phyloP scores from a whole-genome alignment of 2,329 filamentous ascomycete species.

The Aspergillus candidus region DNA sequence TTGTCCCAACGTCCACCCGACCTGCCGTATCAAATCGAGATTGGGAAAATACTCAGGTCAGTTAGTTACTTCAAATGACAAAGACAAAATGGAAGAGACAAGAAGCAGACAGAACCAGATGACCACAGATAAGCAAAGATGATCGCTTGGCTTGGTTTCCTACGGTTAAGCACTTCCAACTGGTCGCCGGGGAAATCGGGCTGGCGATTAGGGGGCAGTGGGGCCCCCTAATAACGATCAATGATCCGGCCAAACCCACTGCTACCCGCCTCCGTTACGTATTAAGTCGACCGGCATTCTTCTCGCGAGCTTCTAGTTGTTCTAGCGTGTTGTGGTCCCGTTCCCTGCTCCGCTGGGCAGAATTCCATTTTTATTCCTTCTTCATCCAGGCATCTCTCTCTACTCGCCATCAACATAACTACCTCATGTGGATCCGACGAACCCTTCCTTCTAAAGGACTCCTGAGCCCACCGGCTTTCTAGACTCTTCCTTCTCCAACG shows the following conservation, averaged over 20 bases:
- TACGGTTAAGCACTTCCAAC: neutral
- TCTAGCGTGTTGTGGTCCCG: constrained; percentile 15
- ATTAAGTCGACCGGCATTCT: constrained; percentile 15
- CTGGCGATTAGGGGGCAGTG: constrained; percentile 15
- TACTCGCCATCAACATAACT: too few species aligned
- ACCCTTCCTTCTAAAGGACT: too few species aligned
- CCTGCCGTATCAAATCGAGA: neutral
- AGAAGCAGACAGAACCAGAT: too few species aligned
- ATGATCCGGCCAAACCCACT: constrained; percentile 15
- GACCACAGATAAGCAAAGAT: too few species aligned
- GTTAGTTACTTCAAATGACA: too few species aligned
- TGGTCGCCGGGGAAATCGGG: constrained; percentile 13
- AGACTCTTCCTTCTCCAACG: too few species aligned
- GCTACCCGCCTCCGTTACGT: constrained; percentile 17
- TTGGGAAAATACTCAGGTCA: too few species aligned
- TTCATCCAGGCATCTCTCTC: constrained; percentile 5
- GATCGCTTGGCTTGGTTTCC: neutral
- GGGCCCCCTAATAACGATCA: constrained; percentile 11
- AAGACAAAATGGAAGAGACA: too few species aligned
- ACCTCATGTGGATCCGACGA: too few species aligned
- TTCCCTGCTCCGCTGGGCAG: constrained; percentile 9
- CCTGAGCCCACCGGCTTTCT: too few species aligned
- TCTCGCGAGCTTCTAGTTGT: constrained; percentile 17
- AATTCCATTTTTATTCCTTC: constrained; percentile 1
- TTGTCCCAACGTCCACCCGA: neutral